These are phyloP conservation scores for Pseudohyphozyma bogoriensis DNA, from an alignment of 768 basidiomycete species.

Conservation along the genomic window DNA sequence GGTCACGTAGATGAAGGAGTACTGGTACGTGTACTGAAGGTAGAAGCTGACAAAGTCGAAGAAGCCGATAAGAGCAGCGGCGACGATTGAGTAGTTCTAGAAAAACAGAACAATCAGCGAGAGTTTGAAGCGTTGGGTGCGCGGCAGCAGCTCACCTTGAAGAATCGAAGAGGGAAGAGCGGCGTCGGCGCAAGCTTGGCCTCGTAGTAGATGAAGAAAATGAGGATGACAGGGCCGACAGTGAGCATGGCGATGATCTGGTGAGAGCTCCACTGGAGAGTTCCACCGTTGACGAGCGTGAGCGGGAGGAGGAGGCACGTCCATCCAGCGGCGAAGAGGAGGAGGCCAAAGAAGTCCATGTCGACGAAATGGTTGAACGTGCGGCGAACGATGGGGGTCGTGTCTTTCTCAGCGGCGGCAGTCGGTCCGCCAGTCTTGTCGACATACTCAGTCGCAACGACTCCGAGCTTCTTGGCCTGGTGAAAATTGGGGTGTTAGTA, in stretches of 20 bases:
- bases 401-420: slow-evolving; percentile 7
- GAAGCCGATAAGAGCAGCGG: slow-evolving; percentile 50
- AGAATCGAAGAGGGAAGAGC: slow-evolving; percentile 54
- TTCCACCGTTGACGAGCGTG: slow-evolving; percentile 10
- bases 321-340: slow-evolving; percentile 30
- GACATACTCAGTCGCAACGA: slow-evolving; percentile 26
- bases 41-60: slow-evolving; percentile 47
- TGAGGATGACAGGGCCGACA: slow-evolving; percentile 26
- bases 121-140: no score
- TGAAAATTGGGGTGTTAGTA: no score
- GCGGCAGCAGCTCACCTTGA: no score
- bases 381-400: not conserved
- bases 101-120: no score
- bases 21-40: slow-evolving; percentile 61
- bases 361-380: slow-evolving; percentile 11
- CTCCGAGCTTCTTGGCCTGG: slow-evolving; percentile 27
- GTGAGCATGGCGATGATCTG: slow-evolving; percentile 32
- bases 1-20: slow-evolving; percentile 47
- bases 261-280: slow-evolving; percentile 12
- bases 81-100: no score
- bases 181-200: slow-evolving; percentile 50
- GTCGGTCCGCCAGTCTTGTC: not conserved
- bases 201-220: slow-evolving; percentile 38
- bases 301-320: slow-evolving; percentile 29
- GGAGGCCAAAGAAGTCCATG: slow-evolving; percentile 30